Percentiles rank a stretch among this genome's conserved stretches.
These are phyloP conservation scores for Pleurostoma richardsiae DNA, from an alignment of 2,329 filamentous ascomycete species.

Conservation along the genomic window DNA sequence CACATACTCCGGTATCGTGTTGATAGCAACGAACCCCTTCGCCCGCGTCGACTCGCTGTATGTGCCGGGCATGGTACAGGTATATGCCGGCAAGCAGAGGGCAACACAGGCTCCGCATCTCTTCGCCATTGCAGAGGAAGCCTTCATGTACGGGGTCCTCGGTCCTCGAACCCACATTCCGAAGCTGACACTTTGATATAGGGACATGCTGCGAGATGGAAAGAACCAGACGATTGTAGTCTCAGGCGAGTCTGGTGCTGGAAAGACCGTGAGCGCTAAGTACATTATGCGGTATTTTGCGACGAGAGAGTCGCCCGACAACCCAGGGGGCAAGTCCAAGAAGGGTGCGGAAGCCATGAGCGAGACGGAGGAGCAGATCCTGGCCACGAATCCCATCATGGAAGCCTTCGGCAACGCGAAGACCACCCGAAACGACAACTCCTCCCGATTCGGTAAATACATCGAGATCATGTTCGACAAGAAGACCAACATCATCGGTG, in stretches of 20 bases:
- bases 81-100: slow-evolving; percentile 94
- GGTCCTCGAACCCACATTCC: background rate
- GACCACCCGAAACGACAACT: slow-evolving; percentile 99
- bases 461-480: slow-evolving; percentile 99
- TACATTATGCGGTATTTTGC: slow-evolving; percentile 99
- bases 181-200: slow-evolving; percentile 37
- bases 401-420: slow-evolving; percentile 99
- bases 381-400: slow-evolving; percentile 99
- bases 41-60: slow-evolving; percentile 96
- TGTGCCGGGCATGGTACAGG: slow-evolving; percentile 98
- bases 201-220: slow-evolving; percentile 92
- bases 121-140: slow-evolving; percentile 98
- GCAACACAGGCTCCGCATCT: slow-evolving; percentile 96
- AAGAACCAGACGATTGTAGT: slow-evolving; percentile 99
- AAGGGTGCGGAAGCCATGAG: slow-evolving; percentile 79
- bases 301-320: slow-evolving; percentile 89
- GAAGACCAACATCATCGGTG: slow-evolving; percentile 92
- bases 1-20: slow-evolving; percentile 97
- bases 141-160: slow-evolving; percentile 69
- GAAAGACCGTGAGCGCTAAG: slow-evolving; percentile 98
- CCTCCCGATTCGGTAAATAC: slow-evolving; percentile 97
- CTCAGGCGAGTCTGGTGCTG: slow-evolving; percentile 97
- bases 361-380: slow-evolving; percentile 96
- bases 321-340: slow-evolving; percentile 72
- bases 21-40: slow-evolving; percentile 98